Base-by-base conservation (phyloP, 108 stramenopile species). In the Skeletonema marinoi region DNA sequence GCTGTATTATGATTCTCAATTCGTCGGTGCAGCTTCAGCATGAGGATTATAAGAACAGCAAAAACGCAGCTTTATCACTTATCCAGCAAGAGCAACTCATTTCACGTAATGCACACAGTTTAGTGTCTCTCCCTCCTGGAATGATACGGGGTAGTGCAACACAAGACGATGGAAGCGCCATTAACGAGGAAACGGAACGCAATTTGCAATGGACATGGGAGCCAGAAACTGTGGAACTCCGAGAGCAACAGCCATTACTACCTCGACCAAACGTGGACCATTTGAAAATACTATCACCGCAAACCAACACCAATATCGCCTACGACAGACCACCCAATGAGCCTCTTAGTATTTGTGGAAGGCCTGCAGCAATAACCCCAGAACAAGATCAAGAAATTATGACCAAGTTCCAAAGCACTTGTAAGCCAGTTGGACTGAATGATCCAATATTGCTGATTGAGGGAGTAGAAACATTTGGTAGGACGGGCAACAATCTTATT, bases 401-500 rank as follows among this genome's bases (percentile, higher is more conserved):
- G 19, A 56, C 19, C 6, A 56, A 56, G 0, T 56, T 56, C 25
- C 54, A 56, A 25, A 56, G 25, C 25, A 56, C 5, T 17, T 56
- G 54, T 56, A 21, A 56, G 5, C 9, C 54, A 56, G 54, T 56
- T 56, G 54, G 25, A 9, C 54, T 6, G 7, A 9, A 56, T 56
- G 54, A 56, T 56, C 54, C 63, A 19, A 64, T 64, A 5, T 64
- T 64, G 10, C 78, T 78, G 6, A 44, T 78, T 29, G 32, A 54
- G 25, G 70, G 71, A 11, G 46, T 41, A 31, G 59, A 66, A 32
- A 63, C 62, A 8, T 78, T 66, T 25, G 78, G 78, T 2, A 21
- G 78, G 13, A 78, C 78, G 6, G 78, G 78, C 14, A 78, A 78
- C 51, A 72, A 78, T 19, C 41, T 83, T 0, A 77, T 83, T 25